Evolutionary conservation across 2,329 filamentous ascomycete genomes (phyloP), one percentile per base, ranked within the genome.

Genomic region (Emergomyces orientalis): DNA sequence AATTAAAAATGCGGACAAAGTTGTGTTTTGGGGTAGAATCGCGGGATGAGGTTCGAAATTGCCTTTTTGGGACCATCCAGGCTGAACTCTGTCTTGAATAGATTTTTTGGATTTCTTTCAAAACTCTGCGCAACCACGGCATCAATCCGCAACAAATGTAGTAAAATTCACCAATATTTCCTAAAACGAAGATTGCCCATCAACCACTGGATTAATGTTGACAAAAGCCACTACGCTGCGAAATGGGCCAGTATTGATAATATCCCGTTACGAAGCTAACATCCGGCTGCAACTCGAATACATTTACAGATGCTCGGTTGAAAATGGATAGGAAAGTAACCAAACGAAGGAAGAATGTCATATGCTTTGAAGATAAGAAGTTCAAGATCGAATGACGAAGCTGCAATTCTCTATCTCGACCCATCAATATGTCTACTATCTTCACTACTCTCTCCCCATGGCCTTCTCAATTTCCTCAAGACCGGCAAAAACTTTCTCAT

Each of bases 401-500:
- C 27, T 30, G 51, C 22, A 49, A 27, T 25, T 49, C 22, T 25
- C 25, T n/a, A 13, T 32, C 49, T 17, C n/a, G 9, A 3, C 39
- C 7, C n/a, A 11, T 1, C 47, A 25, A n/a, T 7, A 8, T 19
- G 25, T 30, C 14, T 25, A 4, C 5, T 17, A 3, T 52, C 27
- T 32, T 32, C 32, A 7, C n/a, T 45, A 68, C 39, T 68, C 61
- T 47, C 68, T 65, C 30, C 67, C 69, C 67, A 73, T 67, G n/a
- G 69, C 69, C 66, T 72, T 70, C 63, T 74, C 70, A 45, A 75
- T 69, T 11, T 66, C 70, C 45, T 68, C 68, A 61, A 76, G 66
- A 11, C 71, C 72, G n/a, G 69, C 69, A 32, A 74, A 59, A 17
- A 83, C 69, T 70, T 84, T 82, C 69, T 85, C 83, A 64, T 86